Evolutionary conservation across 2,329 filamentous ascomycete species (phyloP).

Genomic region (Xylariaceae sp.): DNA sequence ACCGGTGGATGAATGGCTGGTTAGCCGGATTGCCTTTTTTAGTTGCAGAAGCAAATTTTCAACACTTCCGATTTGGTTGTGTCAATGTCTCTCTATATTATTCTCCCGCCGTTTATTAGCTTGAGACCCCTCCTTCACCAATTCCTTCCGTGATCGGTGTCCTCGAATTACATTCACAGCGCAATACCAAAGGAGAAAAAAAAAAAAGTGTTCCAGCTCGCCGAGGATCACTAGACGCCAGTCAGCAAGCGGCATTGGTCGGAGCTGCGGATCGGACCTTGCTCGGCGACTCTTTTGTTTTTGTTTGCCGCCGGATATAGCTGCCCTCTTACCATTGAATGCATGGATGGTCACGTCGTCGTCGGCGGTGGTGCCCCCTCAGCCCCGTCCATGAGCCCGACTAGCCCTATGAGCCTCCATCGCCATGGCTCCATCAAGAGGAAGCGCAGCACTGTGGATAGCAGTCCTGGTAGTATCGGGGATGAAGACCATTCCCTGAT

Average conservation of each 20-base stretch:
- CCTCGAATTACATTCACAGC: constrained; percentile 26
- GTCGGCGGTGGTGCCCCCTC: constrained; percentile 50
- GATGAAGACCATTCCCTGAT: constrained; percentile 63
- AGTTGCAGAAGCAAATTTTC: constrained; percentile 33
- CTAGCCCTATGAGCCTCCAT: constrained; percentile 58
- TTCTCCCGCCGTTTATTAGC: constrained; percentile 36
- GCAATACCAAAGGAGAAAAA: constrained; percentile 23
- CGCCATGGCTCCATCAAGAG: constrained; percentile 61
- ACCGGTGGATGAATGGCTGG: constrained; percentile 21
- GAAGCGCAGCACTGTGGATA: constrained; percentile 66
- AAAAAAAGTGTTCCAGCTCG: too few relatives aligned
- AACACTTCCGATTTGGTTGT: constrained; percentile 22
- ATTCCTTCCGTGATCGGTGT: constrained; percentile 42
- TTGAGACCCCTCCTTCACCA: constrained; percentile 37
- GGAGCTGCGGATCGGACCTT: constrained; percentile 27
- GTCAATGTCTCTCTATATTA: constrained; percentile 15
- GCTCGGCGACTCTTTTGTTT: constrained; percentile 7
- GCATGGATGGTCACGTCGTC: constrained; percentile 57
- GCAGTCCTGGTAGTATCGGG: constrained; percentile 65
- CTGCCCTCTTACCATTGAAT: constrained; percentile 35
- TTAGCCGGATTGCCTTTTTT: constrained; percentile 26
- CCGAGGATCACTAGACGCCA: constrained; percentile 16
- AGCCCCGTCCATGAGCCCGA: constrained; percentile 59
- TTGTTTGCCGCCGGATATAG: constrained; percentile 29
- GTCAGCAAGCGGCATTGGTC: constrained; percentile 27